Evolutionary conservation across 2,329 filamentous ascomycete genomes (phyloP), one percentile per base, ranked within the genome.

Genomic region (Apiospora hydei): DNA sequence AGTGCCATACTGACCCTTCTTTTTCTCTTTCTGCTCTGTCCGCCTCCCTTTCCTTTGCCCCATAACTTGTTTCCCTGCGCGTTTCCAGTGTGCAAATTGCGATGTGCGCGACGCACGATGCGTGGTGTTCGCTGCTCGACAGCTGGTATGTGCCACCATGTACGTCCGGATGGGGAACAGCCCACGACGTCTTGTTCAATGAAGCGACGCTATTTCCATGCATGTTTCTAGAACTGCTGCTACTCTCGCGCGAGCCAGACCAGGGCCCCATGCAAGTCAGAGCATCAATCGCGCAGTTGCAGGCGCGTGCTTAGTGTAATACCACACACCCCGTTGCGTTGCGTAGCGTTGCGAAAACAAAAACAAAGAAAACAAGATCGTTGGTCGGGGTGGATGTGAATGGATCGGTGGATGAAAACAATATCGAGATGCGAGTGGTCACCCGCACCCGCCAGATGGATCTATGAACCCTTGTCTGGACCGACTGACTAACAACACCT

Each of bases 371-470:
- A 21, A 34, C 24, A 11, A 53, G 6, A 57, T 57, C 51, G 51
- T 30, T 57, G 18, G 34, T 38, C 1, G 34, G 34, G 34, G 34
- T 38, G 34, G 34, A 38, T 38, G 21, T 49, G 46, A 18, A 49
- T 49, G 8, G 44, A 38, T n/a, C 7, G 24, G 34, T 38, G 53
- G 30, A 41, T 64, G 18, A 41, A 38, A 61, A 64, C 57, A 41
- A 41, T 64, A 64, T 41, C n/a, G 5, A 64, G 57, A 64, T 41
- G 57, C 57, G 57, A 64, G 57, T 64, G 57, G 57, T 41, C 34
- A 14, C 34, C 34, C 34, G n/a, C 34, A 38, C 26, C 53, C 26
- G 8, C 30, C 18, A 61, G 2, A 64, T 64, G 57, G 57, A 38
- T 38, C 34, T 4, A 61, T 13, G 21, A 61, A 41, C 57, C 57